These are phyloP conservation scores for Daedaleopsis nitida DNA, from an alignment of 768 basidiomycete species.

Conservation along the genomic window DNA sequence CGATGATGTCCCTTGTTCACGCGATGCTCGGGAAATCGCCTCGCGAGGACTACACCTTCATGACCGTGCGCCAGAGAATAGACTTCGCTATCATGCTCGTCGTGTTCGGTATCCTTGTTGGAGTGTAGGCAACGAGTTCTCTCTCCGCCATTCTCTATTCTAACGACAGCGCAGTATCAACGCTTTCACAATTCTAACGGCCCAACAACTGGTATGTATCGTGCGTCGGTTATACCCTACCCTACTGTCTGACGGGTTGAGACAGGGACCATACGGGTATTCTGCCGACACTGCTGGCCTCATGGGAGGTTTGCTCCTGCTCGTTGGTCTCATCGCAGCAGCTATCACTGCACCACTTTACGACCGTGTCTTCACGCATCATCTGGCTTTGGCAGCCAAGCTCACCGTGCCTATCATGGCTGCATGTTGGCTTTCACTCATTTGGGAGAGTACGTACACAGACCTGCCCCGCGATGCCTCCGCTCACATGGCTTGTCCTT, in stretches of 20 bases:
- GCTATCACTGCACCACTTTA: slow-evolving; percentile 72
- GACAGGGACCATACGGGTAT: slow-evolving; percentile 74
- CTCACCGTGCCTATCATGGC: slow-evolving; percentile 63
- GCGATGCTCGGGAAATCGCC: slow-evolving; percentile 49
- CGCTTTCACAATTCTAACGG: slow-evolving; percentile 65
- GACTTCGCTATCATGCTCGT: slow-evolving; percentile 65
- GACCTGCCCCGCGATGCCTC: too few relatives aligned
- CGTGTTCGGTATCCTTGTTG: slow-evolving; percentile 67
- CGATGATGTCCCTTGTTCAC: slow-evolving; percentile 53
- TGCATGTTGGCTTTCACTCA: slow-evolving; percentile 67
- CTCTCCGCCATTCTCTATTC: not conserved
- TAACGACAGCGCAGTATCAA: slow-evolving; percentile 45
- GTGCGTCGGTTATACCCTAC: not conserved
- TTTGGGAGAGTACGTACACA: slow-evolving; percentile 70
- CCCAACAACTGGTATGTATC: slow-evolving; percentile 57
- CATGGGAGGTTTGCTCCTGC: slow-evolving; percentile 66
- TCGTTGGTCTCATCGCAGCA: slow-evolving; percentile 72
- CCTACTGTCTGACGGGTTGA: not conserved
- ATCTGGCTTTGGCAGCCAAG: slow-evolving; percentile 62
- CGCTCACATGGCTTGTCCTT: too few relatives aligned
- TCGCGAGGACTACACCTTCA: slow-evolving; percentile 35
- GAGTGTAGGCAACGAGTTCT: slow-evolving; percentile 48
- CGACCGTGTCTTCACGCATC: slow-evolving; percentile 80
- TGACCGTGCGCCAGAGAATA: slow-evolving; percentile 65
- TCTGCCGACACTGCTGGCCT: slow-evolving; percentile 65